Evolutionary conservation across 2,329 filamentous ascomycete genomes (phyloP), one percentile per base, ranked within the genome.

Genomic region (Stemphylium vesicarium): DNA sequence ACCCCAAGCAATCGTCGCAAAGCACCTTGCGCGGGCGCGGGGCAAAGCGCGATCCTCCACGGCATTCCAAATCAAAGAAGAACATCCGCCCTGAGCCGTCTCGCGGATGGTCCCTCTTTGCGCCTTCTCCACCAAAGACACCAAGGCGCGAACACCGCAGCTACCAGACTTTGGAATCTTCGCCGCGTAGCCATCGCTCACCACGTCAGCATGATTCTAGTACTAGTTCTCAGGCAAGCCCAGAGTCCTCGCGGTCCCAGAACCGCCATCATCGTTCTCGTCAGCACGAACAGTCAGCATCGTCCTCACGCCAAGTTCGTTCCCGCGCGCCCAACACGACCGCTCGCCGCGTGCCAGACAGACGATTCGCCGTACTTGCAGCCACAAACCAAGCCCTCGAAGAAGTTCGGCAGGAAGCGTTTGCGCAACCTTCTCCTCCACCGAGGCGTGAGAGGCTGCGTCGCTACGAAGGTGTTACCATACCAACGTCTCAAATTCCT

Each of bases 331-430:
- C 73, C 10, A 75, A 75, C 56, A 73, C 67, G 11, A 50, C 68
- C 33, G 71, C 64, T 15, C 69, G 64, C 24, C 71, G 72, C 38
- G 60, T 67, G 8, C 73, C 73, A n/a, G 73, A 75, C 37, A 57
- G 72, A 9, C 69, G 73, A n/a, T 75, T 75, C 38, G 73, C 73
- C 24, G 73, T 75, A 1, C 66, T 74, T 13, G 73, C 73, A 37
- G 72, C 72, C 5, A 75, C 73, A 4, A 74, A 75, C 37, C 67
- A 69, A 35, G 73, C 73, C 7, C 66, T 75, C 4, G 72, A 75
- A 39, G 64, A 72, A 15, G 60, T 75, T 2, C 62, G 73, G 2
- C 68, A 70, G 8, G 73, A 75, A 55, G 73, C 73, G 0, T 75
- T 75, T 61, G 59, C 70, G 15, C 68, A 71, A 24, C 62, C 72